Percentiles rank a stretch among this genome's conserved stretches.
phyloP scores from a whole-genome alignment of 768 basidiomycete genomes.

The Pholiota molesta region DNA sequence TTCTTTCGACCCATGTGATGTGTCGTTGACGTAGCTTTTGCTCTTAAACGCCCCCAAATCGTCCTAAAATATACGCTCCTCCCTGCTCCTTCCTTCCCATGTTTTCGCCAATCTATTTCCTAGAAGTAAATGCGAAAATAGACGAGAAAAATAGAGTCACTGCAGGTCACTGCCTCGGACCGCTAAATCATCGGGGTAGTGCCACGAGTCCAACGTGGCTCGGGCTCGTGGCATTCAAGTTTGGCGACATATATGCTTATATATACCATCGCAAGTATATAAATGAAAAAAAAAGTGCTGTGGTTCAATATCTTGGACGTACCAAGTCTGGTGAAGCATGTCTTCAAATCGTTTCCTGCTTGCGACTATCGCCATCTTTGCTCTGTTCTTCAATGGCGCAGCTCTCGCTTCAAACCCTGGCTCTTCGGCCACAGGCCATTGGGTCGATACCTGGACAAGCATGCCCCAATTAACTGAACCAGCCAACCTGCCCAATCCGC shows the following conservation, averaged over 20 bases:
- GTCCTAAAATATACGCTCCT: neutral
- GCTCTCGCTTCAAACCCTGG: neutral
- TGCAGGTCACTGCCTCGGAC: neutral
- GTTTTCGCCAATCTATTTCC: slow-evolving; percentile 1
- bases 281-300: neutral
- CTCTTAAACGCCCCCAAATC: slow-evolving; percentile 5
- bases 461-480: slow-evolving; percentile 45
- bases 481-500: slow-evolving; percentile 33
- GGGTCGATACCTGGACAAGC: slow-evolving; percentile 39
- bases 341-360: slow-evolving; percentile 1
- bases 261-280: neutral
- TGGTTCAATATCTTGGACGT: neutral
- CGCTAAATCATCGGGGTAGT: slow-evolving; percentile 3
- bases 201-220: slow-evolving; percentile 1
- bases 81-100: neutral
- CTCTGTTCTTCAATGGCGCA: slow-evolving; percentile 3
- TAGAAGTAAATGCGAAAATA: slow-evolving; percentile 5
- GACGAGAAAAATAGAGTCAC: neutral
- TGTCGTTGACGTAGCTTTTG: slow-evolving; percentile 1
- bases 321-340: neutral
- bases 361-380: neutral
- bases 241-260: neutral
- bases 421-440: slow-evolving; percentile 17
- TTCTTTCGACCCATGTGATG: slow-evolving; percentile 6
- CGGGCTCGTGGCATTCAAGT: too few species aligned